Conservation (phyloP, 2,329 filamentous ascomycete genomes). For the Cyphellophora europaea region DNA sequence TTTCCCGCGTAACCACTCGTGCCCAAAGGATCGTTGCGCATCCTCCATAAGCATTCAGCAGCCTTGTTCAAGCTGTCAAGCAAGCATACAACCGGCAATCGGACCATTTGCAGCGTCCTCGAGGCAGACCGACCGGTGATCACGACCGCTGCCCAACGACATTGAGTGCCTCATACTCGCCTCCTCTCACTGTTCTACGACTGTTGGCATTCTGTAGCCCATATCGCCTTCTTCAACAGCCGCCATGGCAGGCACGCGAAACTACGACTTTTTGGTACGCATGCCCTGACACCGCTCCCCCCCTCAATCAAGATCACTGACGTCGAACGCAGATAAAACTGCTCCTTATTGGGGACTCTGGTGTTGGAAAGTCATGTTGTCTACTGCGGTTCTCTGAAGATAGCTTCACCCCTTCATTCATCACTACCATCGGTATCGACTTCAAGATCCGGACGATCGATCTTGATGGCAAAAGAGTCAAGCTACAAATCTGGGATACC, state of each 20-base stretch:
- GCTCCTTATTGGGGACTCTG: constrained; percentile 90
- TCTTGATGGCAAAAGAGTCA: constrained; percentile 95
- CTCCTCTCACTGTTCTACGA: too few relatives aligned
- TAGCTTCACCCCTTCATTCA: constrained; percentile 94
- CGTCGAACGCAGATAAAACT: constrained; percentile 69
- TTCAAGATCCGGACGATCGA: constrained; percentile 99
- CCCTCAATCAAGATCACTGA: constrained; percentile 8
- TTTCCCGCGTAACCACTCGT: too few relatives aligned
- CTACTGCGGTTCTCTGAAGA: constrained; percentile 94
- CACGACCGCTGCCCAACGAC: too few relatives aligned
- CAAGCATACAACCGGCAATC: too few relatives aligned
- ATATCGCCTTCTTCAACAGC: too few relatives aligned
- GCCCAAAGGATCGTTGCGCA: too few relatives aligned
- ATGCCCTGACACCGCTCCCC: constrained; percentile 11
- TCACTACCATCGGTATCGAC: constrained; percentile 98
- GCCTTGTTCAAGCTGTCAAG: too few relatives aligned
- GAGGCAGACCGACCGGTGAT: too few relatives aligned
- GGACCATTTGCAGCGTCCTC: too few relatives aligned
- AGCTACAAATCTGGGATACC: constrained; percentile 99
- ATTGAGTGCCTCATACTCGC: too few relatives aligned
- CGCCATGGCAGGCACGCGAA: constrained; percentile 87
- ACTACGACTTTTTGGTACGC: constrained; percentile 97
- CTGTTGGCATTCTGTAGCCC: too few relatives aligned
- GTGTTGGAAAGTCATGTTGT: constrained; percentile 95
- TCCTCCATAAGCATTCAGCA: too few relatives aligned